Conservation (phyloP, 2,329 filamentous ascomycete species). For the Phaeoacremonium minimum region DNA sequence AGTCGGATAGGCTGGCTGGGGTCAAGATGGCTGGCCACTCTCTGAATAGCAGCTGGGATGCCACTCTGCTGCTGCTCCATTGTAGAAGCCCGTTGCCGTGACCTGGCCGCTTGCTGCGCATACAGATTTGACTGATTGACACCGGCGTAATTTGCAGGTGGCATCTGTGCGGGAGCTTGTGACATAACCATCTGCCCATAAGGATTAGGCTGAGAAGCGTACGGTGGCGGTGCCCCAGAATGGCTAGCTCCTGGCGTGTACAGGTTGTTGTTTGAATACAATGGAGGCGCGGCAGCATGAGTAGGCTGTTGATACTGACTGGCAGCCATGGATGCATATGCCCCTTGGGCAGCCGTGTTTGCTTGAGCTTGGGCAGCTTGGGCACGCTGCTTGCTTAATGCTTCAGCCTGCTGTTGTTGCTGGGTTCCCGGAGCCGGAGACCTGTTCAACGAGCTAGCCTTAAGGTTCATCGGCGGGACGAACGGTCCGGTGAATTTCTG, state of each 20-base stretch:
- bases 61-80: constrained; percentile 94
- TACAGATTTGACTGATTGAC: constrained; percentile 55
- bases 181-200: constrained; percentile 74
- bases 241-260: constrained; percentile 60
- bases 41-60: constrained; percentile 87
- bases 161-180: constrained; percentile 62
- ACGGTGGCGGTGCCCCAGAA: constrained; percentile 68
- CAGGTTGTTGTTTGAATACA: constrained; percentile 81
- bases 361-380: constrained; percentile 67
- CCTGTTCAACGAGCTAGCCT: constrained; percentile 77
- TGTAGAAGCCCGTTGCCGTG: constrained; percentile 85
- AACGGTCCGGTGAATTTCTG: constrained; percentile 96
- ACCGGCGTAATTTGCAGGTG: constrained; percentile 57
- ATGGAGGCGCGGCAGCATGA: constrained; percentile 31
- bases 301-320: constrained; percentile 43
- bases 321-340: constrained; percentile 51
- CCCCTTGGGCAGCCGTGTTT: constrained; percentile 61
- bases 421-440: constrained; percentile 91
- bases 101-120: constrained; percentile 67
- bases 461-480: constrained; percentile 94
- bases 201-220: constrained; percentile 65
- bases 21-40: constrained; percentile 93
- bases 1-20: constrained; percentile 89
- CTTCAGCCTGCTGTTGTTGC: constrained; percentile 93
- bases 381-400: constrained; percentile 86